Conservation (phyloP, 495 filamentous ascomycete species). For the Daldinia decipiens region DNA sequence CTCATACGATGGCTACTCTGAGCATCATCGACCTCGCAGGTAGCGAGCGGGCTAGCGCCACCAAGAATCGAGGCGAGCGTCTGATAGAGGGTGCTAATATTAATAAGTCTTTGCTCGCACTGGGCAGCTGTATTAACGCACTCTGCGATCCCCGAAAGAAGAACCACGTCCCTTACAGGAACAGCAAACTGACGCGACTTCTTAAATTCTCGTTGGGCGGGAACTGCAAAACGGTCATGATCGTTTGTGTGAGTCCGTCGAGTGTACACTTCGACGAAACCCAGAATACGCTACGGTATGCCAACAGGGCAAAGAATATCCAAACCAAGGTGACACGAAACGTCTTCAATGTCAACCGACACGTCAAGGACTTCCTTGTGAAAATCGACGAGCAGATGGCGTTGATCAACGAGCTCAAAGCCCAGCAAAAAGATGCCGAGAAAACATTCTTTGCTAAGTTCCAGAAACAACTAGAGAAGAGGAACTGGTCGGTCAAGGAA, state of each 20-base stretch:
- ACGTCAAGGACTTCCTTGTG: slow-evolving; percentile 97
- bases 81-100: slow-evolving; percentile 97
- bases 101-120: slow-evolving; percentile 94
- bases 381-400: slow-evolving; percentile 95
- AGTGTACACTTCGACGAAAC: slow-evolving; percentile 99
- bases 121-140: slow-evolving; percentile 98
- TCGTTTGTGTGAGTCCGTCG: slow-evolving; percentile 96
- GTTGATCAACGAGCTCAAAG: slow-evolving; percentile 91
- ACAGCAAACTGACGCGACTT: slow-evolving; percentile 95
- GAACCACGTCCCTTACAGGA: slow-evolving; percentile 96
- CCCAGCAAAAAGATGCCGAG: slow-evolving; percentile 91
- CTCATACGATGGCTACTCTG: slow-evolving; percentile 95
- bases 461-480: slow-evolving; percentile 85
- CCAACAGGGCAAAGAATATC: slow-evolving; percentile 98
- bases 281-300: slow-evolving; percentile 97
- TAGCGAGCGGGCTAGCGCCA: slow-evolving; percentile 95
- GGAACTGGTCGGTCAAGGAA: slow-evolving; percentile 79
- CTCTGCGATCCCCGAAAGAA: slow-evolving; percentile 93
- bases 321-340: slow-evolving; percentile 99
- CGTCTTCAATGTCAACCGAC: slow-evolving; percentile 98
- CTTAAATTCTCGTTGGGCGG: slow-evolving; percentile 97
- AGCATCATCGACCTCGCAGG: slow-evolving; percentile 98
- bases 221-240: slow-evolving; percentile 99
- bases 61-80: slow-evolving; percentile 93
- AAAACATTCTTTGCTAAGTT: slow-evolving; percentile 87